A percentile compares a stretch with the other conserved stretches of the same genome.
Conservation (phyloP, 2,329 filamentous ascomycete genomes). For the Diaporthe amygdali region DNA sequence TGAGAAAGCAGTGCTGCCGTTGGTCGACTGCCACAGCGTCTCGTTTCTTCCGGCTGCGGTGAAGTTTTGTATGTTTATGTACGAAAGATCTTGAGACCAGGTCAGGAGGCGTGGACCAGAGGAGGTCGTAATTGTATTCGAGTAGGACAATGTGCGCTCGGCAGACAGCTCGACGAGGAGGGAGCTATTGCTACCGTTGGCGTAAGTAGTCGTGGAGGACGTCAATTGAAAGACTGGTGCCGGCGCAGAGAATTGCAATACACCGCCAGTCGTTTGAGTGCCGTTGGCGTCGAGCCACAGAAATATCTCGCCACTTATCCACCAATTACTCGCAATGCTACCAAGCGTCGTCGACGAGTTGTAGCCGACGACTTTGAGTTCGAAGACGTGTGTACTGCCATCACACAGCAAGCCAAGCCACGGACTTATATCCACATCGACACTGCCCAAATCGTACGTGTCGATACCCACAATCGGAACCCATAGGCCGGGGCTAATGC, state of each 20-base stretch:
- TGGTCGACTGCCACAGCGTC: constrained; percentile 37
- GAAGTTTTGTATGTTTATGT: constrained; percentile 57
- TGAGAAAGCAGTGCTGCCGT: constrained; percentile 34
- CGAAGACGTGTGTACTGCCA: constrained; percentile 68
- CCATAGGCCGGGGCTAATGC: constrained; percentile 77
- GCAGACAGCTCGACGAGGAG: constrained; percentile 53
- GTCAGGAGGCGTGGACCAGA: constrained; percentile 35
- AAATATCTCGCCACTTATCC: constrained; percentile 79
- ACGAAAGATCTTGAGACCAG: constrained; percentile 64
- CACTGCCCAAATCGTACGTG: constrained; percentile 77
- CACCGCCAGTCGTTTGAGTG: constrained; percentile 56
- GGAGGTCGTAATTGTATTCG: constrained; percentile 54
- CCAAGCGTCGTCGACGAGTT: constrained; percentile 54
- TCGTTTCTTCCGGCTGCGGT: constrained; percentile 45
- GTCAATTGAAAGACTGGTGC: constrained; percentile 54
- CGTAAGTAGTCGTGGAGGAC: constrained; percentile 47
- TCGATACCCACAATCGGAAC: constrained; percentile 79
- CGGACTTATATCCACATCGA: constrained; percentile 82
- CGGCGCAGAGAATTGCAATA: constrained; percentile 34
- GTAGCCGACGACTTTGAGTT: constrained; percentile 61
- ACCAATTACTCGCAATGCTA: constrained; percentile 70
- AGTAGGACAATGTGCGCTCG: constrained; percentile 58
- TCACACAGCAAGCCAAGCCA: constrained; percentile 75
- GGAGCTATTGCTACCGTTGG: constrained; percentile 61
- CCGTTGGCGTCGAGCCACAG: constrained; percentile 66